Evolutionary conservation across 2,329 filamentous ascomycete genomes (phyloP), one percentile per base, ranked within the genome.

Genomic region (Ceratocystis diversiconidia): DNA sequence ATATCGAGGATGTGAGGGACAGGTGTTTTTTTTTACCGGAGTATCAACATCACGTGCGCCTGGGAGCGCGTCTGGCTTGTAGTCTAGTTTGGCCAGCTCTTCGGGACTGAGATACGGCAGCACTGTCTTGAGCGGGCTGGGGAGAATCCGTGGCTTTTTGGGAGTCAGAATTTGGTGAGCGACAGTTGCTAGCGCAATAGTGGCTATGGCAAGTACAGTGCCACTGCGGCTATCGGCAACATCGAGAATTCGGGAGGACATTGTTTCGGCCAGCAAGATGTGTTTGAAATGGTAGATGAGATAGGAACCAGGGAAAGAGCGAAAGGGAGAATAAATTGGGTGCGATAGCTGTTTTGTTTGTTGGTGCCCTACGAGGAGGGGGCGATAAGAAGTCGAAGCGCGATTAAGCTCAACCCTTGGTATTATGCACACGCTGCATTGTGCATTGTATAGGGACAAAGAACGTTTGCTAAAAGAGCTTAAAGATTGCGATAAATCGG

Each of bases 11-110:
- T 4, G 17, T 32, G 15, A 59, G 25, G 55, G 55, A 22, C 8
- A n/a, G 15, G 28, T 32, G 15, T 32, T 12, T 41, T 28, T 12
- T 15, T 15, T 66, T 66, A 83, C 81, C 2, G 86, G 87, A 3
- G 86, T 88, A 2, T 79, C 74, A 17, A 95, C 85, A 73, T 94
- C 88, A 67, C 90, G 81, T 0, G 82, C 85, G 3, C 89, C 87
- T 0, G 87, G 87, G 43, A 92, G 82, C 50, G 82, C 79, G 72
- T 90, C 84, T 3, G 84, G 82, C 15, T 82, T 83, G 73, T 94
- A 90, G 2, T 74, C 72, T 25, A 82, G 70, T 3, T 72, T 70
- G 59, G 73, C 71, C 19, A 76, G 70, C 67, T 78, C 75, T 12
- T 72, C 73, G 55, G 72, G 69, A 17, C 76, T 72, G 10, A 77